These are phyloP conservation scores for Lotus japonicus DNA, from an alignment of 306 rosid species.

Conservation along the genomic window DNA sequence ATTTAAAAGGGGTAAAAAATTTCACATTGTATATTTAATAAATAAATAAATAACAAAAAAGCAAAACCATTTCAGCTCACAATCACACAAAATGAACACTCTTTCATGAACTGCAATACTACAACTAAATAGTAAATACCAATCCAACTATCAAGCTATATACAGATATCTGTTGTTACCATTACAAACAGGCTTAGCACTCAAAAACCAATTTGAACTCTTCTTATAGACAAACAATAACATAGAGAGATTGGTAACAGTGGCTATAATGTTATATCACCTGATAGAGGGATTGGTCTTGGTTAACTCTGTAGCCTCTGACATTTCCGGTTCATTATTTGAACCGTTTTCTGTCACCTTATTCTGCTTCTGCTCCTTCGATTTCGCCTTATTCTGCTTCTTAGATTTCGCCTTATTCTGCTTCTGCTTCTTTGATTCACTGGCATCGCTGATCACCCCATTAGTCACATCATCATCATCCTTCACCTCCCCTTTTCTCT, in stretches of 20 bases:
- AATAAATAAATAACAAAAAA: neutral
- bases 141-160: neutral
- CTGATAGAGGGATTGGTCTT: slow-evolving; percentile 23
- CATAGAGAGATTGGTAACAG: too few relatives aligned
- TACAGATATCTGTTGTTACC: too few relatives aligned
- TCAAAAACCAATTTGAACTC: too few relatives aligned
- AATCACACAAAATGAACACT: neutral
- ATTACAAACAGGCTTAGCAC: too few relatives aligned
- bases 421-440: slow-evolving; percentile 23
- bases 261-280: too few relatives aligned
- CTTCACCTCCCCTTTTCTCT: slow-evolving; percentile 28
- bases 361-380: slow-evolving; percentile 20
- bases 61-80: neutral
- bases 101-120: neutral
- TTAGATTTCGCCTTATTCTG: slow-evolving; percentile 21
- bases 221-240: too few relatives aligned
- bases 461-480: slow-evolving; percentile 14
- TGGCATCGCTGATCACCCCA: slow-evolving; percentile 24
- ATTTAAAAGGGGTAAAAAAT: neutral
- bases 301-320: slow-evolving; percentile 26
- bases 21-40: neutral
- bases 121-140: neutral
- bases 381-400: slow-evolving; percentile 24
- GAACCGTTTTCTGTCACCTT: slow-evolving; percentile 24
- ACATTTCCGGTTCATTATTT: slow-evolving; percentile 25